Base-by-base conservation (phyloP, 768 basidiomycete genomes). In the Gloeostereum incarnatum region DNA sequence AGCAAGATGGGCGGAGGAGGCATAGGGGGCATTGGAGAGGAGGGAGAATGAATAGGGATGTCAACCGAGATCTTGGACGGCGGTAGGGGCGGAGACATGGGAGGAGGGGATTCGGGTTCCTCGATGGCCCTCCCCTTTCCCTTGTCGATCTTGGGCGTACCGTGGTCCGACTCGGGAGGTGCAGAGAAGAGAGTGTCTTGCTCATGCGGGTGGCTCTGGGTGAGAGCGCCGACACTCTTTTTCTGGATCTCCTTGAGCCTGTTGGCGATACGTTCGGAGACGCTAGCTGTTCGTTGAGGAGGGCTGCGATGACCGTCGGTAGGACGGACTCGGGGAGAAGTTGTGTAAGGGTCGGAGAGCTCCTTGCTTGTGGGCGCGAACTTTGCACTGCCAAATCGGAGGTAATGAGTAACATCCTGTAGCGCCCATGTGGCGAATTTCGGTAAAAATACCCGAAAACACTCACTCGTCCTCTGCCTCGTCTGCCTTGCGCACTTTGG, bases 381-480 rank as follows among this genome's bases (percentile, higher is more conserved):
- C 51, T 87, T 89, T 29, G 75, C 86, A 56, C 91, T 94, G 51
- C 4, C 36, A 13, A 38, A 40, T 21, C 32, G 31, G 30, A 41
- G 26, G 42, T 44, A 45, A 40, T 43, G 39, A 38, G 26, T 26
- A 25, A 47, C 19, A 53, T 22, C 31, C 35, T 30, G 31, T 19
- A 23, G 17, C 27, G 5, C 9, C 32, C 41, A 49, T 40, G 40
- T 26, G 37, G n/a, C n/a, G n/a, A n/a, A n/a, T n/a, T n/a, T n/a
- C n/a, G n/a, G n/a, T n/a, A n/a, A n/a, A n/a, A n/a, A n/a, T n/a
- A 45, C 42, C 33, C 35, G 37, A 31, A 14, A 26, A 21, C 20
- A 67, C 89, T 51, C 58, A 94, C 92, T 94, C 91, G 55, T 96
- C 92, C 55, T 90, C 90, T 6, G 83, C 81, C 52, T 96, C 92